Conservation (phyloP, 352 stramenopile genomes). For the Blastocystis sp. region DNA sequence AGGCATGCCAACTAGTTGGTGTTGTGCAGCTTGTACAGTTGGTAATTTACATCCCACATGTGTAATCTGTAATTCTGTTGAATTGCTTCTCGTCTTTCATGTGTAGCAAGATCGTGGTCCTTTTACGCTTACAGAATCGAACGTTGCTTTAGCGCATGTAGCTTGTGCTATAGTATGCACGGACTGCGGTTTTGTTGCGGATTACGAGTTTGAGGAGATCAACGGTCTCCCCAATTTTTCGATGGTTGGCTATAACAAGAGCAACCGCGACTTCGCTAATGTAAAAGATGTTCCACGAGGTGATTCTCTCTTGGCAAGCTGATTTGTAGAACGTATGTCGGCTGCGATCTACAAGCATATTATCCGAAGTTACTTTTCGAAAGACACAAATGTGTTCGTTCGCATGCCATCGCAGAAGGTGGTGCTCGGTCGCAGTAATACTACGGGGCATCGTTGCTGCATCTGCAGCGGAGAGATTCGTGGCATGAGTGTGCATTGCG, state of each 20-base stretch:
- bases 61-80: background rate
- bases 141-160: background rate
- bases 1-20: background rate
- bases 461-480: background rate
- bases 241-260: background rate
- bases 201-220: background rate
- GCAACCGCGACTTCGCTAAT: background rate
- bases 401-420: background rate
- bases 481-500: background rate
- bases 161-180: background rate
- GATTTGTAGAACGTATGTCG: background rate
- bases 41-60: background rate
- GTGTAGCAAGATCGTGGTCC: background rate
- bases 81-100: background rate
- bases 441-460: background rate
- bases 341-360: background rate
- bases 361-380: background rate
- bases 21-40: background rate
- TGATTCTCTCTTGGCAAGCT: background rate
- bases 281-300: background rate
- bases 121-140: background rate
- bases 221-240: slow-evolving; percentile 24
- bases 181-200: background rate
- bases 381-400: background rate
- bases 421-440: background rate